Conservation (phyloP, 768 basidiomycete species). For the Leccinum subtestaceum region DNA sequence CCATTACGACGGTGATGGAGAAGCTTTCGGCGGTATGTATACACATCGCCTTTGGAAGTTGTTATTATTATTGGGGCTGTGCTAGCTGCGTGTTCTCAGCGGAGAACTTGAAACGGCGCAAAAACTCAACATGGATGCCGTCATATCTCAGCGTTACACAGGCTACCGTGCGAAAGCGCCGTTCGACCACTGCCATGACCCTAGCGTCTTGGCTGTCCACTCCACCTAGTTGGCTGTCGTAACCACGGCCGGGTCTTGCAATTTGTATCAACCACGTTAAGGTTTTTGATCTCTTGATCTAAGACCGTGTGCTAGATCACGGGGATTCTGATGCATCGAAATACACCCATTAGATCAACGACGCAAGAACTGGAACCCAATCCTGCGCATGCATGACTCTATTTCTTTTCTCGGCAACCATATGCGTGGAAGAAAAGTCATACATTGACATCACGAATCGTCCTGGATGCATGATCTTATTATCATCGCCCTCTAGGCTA, state of each 20-base stretch:
- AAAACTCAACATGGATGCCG: neutral
- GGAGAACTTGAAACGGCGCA: no score
- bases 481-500: neutral
- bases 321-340: neutral
- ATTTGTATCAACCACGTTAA: neutral
- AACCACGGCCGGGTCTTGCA: neutral
- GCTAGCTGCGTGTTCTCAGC: no score
- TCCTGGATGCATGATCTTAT: neutral
- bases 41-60: neutral
- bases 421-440: neutral
- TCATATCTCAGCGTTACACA: neutral
- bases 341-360: neutral
- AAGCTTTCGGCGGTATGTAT: neutral
- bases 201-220: neutral
- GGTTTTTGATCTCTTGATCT: neutral
- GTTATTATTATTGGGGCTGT: no score
- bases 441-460: neutral
- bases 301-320: neutral
- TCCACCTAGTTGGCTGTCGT: neutral
- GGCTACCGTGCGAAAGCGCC: neutral
- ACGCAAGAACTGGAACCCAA: neutral
- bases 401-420: neutral
- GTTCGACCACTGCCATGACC: neutral
- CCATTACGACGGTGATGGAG: neutral
- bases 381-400: neutral